Percentiles rank a stretch among this genome's conserved stretches.
Evolutionary conservation across 1,284 basidiomycete species (phyloP).

Genomic region (Boletus hoseneyae): DNA sequence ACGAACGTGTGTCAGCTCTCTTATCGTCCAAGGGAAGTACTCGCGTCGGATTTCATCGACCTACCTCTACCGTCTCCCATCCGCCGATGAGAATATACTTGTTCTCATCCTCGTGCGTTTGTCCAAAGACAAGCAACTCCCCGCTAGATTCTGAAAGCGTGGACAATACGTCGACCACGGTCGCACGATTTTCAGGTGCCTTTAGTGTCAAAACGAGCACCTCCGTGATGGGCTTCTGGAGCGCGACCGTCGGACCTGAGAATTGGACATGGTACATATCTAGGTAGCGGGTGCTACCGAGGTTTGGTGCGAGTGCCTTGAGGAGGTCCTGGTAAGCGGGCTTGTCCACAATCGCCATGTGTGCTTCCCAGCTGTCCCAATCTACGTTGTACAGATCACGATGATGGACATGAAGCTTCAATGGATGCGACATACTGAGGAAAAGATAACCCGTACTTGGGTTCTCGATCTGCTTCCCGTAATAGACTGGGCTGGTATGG

Average conservation of each 20-base stretch:
- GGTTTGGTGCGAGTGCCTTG: slow-evolving; percentile 6
- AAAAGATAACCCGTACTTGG: slow-evolving; percentile 13
- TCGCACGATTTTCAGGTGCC: slow-evolving; percentile 18
- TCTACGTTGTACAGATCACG: slow-evolving; percentile 15
- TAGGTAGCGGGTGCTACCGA: neutral
- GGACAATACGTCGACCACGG: slow-evolving; percentile 13
- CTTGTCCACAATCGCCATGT: slow-evolving; percentile 12
- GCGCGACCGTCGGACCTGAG: slow-evolving; percentile 9
- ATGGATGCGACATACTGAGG: slow-evolving; percentile 20
- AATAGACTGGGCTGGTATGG: slow-evolving; percentile 21
- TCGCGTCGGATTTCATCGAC: neutral
- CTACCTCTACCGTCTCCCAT: slow-evolving; percentile 25
- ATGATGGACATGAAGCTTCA: neutral
- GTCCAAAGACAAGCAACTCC: slow-evolving; percentile 22
- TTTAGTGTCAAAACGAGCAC: slow-evolving; percentile 24
- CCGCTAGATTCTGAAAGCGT: slow-evolving; percentile 11
- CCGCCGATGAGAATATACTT: slow-evolving; percentile 22
- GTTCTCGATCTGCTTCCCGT: slow-evolving; percentile 22
- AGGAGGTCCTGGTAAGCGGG: slow-evolving; percentile 7
- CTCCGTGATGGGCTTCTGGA: slow-evolving; percentile 22
- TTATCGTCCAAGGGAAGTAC: too few species aligned
- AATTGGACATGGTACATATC: slow-evolving; percentile 28
- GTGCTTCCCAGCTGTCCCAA: slow-evolving; percentile 27
- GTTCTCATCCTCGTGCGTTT: slow-evolving; percentile 24
- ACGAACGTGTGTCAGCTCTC: neutral